Base-by-base conservation (phyloP, 768 basidiomycete genomes). In the Naganishia randhawae region DNA sequence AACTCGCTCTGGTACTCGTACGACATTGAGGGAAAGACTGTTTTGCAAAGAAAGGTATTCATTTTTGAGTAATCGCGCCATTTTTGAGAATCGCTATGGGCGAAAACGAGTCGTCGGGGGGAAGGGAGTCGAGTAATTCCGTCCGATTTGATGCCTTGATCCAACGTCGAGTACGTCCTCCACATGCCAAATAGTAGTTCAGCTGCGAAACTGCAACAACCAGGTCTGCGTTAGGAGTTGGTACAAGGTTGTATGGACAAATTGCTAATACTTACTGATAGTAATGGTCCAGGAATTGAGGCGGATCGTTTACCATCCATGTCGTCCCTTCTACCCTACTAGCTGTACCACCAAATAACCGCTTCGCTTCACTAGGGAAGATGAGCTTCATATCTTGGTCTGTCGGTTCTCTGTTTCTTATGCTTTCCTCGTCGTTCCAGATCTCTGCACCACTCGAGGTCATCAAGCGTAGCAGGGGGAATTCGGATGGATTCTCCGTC, bases 41-140 rank as follows among this genome's bases (percentile, higher is more conserved):
- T 85, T 54, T 88, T 87, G 29, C 91, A 82, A 53, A 93, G 85
- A 84, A 86, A 91, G 81, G 93, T 86, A 78, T 95, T 95, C 92
- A 96, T 92, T 39, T 83, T 81, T 7, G 93, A 87, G 71, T 93
- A 92, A 80, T 96, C 93, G 22, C 91, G 86, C 92, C 92, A 96
- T 73, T 90, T 87, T 61, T 83, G 84, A 13, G 86, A 85, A 71
- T 88, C 86, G 14, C 89, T 79, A 69, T 88, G 88, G 51, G 86
- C 83, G 80, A 96, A 92, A 72, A 91, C 79, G 72, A 93, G 81
- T 14, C 89, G 88, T 0, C 88, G 85, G 0, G 88, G 85, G 1
- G 88, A 83, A 0, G 90, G 89, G 37, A 96, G 86, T 6, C 82
- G 78, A 0, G 91, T 90, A 53, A 84, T 84, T 9, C 91, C 92